Evolutionary conservation across 371 early-diverging fungal species (phyloP).

Genomic region (Actinomortierella wolfii): DNA sequence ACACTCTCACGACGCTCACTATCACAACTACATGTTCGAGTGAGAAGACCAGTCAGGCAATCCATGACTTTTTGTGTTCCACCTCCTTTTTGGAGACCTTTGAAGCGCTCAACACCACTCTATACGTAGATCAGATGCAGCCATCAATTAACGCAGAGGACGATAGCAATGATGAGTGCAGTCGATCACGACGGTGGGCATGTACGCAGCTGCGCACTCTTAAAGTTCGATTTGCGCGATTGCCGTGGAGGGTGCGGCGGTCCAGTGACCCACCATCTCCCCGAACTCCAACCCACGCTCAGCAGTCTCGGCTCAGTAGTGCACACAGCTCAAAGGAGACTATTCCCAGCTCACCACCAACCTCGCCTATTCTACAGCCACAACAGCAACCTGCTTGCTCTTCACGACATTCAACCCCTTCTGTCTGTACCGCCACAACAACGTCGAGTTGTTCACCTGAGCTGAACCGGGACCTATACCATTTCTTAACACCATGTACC

Average conservation of each 20-base stretch:
- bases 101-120: slow-evolving; percentile 36
- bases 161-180: slow-evolving; percentile 3
- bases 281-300: too few relatives aligned
- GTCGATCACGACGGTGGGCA: slow-evolving; percentile 20
- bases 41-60: slow-evolving; percentile 33
- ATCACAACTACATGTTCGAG: slow-evolving; percentile 39
- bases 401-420: too few relatives aligned
- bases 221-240: slow-evolving; percentile 31
- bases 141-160: not conserved
- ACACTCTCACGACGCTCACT: slow-evolving; percentile 22
- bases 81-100: slow-evolving; percentile 34
- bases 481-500: slow-evolving; percentile 20
- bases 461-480: slow-evolving; percentile 25
- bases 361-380: too few relatives aligned
- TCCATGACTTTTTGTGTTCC: slow-evolving; percentile 40
- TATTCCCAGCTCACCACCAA: too few relatives aligned
- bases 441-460: too few relatives aligned
- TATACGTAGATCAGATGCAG: slow-evolving; percentile 40
- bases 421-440: too few relatives aligned
- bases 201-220: slow-evolving; percentile 25
- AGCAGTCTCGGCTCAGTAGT: too few relatives aligned
- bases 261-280: too few relatives aligned
- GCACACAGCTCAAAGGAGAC: too few relatives aligned
- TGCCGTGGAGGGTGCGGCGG: slow-evolving; percentile 40
- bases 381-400: too few relatives aligned